Percentiles rank a stretch among this genome's conserved stretches.
phyloP scores from a whole-genome alignment of 179 eudicot species.

The Heliamphora pulchella region DNA sequence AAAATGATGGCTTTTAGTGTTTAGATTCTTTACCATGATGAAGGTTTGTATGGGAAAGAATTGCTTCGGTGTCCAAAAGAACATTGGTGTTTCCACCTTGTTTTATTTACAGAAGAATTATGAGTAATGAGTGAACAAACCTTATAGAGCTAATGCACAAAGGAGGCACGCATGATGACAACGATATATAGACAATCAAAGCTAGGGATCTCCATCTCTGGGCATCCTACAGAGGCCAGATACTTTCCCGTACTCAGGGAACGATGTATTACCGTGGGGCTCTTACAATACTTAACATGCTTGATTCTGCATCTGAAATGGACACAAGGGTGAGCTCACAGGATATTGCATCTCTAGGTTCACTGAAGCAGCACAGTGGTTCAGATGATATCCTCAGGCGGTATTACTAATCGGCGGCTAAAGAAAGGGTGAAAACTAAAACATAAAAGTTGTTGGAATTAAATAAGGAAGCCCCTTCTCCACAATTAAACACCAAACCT shows the following conservation, averaged over 20 bases:
- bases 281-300: slow-evolving; percentile 76
- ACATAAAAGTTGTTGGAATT: too few species aligned
- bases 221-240: slow-evolving; percentile 98
- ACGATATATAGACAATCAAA: slow-evolving; percentile 52
- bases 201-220: slow-evolving; percentile 75
- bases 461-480: too few species aligned
- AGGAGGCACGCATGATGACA: slow-evolving; percentile 66
- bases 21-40: slow-evolving; percentile 89
- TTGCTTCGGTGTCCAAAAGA: slow-evolving; percentile 63
- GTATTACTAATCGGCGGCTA: too few species aligned
- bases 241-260: slow-evolving; percentile 93
- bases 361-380: slow-evolving; percentile 30
- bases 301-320: slow-evolving; percentile 84
- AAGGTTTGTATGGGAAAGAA: slow-evolving; percentile 61
- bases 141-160: slow-evolving; percentile 77
- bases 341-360: slow-evolving; percentile 41
- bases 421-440: too few species aligned
- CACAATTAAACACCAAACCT: too few species aligned
- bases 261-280: slow-evolving; percentile 96
- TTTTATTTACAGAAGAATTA: slow-evolving; percentile 89
- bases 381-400: slow-evolving; percentile 23
- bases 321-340: slow-evolving; percentile 63
- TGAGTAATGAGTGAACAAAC: slow-evolving; percentile 81
- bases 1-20: slow-evolving; percentile 94
- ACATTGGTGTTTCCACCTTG: slow-evolving; percentile 78